Conservation (phyloP, 768 basidiomycete genomes). For the Termitomyces sp. region DNA sequence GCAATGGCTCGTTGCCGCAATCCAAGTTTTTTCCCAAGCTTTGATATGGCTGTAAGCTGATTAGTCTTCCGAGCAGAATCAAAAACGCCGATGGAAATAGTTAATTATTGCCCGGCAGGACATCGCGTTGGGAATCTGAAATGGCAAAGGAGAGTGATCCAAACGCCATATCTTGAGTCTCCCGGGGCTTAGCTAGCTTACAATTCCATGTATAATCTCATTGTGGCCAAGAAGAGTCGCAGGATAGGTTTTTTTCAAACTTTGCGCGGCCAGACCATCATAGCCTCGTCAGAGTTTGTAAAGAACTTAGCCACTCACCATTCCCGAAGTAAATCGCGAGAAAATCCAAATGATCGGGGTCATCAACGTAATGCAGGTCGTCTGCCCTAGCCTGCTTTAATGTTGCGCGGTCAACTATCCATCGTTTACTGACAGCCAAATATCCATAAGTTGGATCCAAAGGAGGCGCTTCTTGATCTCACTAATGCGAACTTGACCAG, state of each 20-base stretch:
- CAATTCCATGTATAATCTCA: neutral
- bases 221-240: neutral
- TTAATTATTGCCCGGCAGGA: neutral
- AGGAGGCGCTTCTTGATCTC: conserved; percentile 32
- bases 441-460: conserved; percentile 15
- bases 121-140: neutral
- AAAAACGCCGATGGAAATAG: neutral
- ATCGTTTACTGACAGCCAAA: conserved; percentile 67
- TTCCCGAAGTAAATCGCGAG: conserved; percentile 89
- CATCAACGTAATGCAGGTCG: conserved; percentile 78
- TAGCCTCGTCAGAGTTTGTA: neutral
- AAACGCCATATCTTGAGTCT: neutral
- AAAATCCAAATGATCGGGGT: conserved; percentile 76
- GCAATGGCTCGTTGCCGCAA: conserved; percentile 91
- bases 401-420: conserved; percentile 83
- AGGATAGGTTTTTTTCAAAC: neutral
- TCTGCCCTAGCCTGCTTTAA: conserved; percentile 71
- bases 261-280: neutral
- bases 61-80: neutral
- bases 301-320: conserved; percentile 39
- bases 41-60: conserved; percentile 64
- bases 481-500: conserved; percentile 92
- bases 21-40: conserved; percentile 78
- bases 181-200: neutral
- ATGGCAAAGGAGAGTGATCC: neutral